These are phyloP conservation scores for Trichosanthes cucumerina DNA, from an alignment of 306 rosid genomes.

Conservation along the genomic window DNA sequence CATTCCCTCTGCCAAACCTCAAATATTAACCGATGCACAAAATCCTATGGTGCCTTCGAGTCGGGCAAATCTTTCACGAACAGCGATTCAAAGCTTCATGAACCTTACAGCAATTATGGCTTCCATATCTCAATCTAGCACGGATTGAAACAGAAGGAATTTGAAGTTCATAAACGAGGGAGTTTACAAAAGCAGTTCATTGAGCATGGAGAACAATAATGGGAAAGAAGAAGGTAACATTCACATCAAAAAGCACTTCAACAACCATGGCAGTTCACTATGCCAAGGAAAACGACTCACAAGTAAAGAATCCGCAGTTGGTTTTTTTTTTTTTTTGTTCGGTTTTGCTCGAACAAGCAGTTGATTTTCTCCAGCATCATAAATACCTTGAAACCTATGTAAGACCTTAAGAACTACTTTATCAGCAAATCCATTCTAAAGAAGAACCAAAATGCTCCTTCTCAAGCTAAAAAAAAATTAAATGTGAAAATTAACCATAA, in stretches of 20 bases:
- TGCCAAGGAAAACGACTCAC: not conserved
- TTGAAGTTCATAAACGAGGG: not conserved
- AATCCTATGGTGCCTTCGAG: not conserved
- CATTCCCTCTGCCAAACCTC: conserved; percentile 14
- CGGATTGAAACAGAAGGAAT: not conserved
- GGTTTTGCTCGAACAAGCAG: not conserved
- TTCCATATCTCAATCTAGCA: conserved; percentile 3
- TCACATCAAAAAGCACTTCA: not conserved
- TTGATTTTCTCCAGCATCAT: not conserved
- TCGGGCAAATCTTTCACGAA: not conserved
- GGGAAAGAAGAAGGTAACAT: not conserved
- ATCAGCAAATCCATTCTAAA: not conserved
- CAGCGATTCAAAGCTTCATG: not conserved
- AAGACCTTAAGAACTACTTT: not conserved
- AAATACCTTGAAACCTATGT: not conserved
- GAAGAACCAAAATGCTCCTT: not conserved
- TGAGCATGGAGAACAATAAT: not conserved
- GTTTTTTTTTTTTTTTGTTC: not conserved
- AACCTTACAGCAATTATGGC: not conserved
- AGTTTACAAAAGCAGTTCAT: not conserved
- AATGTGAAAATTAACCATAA: not conserved
- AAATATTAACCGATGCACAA: not conserved
- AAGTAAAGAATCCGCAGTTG: not conserved
- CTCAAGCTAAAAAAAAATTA: not conserved
- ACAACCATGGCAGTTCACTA: not conserved